Evolutionary conservation across 345 rosid genomes (phyloP).

Genomic region (Populus davidiana): DNA sequence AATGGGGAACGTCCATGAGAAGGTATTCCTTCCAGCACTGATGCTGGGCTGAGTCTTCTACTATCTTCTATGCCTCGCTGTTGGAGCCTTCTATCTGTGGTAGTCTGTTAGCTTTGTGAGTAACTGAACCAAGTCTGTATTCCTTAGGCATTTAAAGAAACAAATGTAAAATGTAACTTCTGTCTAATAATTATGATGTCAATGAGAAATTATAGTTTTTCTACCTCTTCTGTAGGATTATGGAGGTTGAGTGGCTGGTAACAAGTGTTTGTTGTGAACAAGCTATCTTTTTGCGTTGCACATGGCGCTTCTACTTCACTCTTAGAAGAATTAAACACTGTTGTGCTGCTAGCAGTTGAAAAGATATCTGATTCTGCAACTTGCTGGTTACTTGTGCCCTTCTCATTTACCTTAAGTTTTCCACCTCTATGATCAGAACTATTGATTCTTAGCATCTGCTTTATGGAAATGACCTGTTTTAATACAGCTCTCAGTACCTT

Average conservation of each 20-base stretch:
- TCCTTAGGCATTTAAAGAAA: neutral
- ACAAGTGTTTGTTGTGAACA: neutral
- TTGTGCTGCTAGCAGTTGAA: conserved; percentile 33
- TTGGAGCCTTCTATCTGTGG: conserved; percentile 23
- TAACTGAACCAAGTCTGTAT: neutral
- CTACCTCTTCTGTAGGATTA: conserved; percentile 31
- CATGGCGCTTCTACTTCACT: conserved; percentile 33
- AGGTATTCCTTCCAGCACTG: conserved; percentile 18
- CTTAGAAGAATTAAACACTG: conserved; percentile 33
- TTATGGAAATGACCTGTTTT: conserved; percentile 23
- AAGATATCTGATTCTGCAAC: conserved; percentile 24
- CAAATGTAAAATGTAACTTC: neutral
- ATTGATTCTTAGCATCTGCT: conserved; percentile 12
- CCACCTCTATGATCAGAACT: conserved; percentile 14
- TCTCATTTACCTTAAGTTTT: conserved; percentile 13
- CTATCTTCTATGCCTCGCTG: conserved; percentile 15
- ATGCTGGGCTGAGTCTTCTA: conserved; percentile 30
- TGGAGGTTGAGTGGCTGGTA: conserved; percentile 5
- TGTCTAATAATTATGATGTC: neutral
- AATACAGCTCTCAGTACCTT: conserved; percentile 30
- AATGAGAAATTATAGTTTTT: neutral
- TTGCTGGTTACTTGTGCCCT: conserved; percentile 7
- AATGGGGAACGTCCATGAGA: conserved; percentile 17
- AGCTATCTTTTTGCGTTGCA: conserved; percentile 11
- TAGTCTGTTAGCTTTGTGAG: conserved; percentile 36